Evolutionary conservation across 1,284 basidiomycete species (phyloP).

Genomic region (Ustilago hordei): DNA sequence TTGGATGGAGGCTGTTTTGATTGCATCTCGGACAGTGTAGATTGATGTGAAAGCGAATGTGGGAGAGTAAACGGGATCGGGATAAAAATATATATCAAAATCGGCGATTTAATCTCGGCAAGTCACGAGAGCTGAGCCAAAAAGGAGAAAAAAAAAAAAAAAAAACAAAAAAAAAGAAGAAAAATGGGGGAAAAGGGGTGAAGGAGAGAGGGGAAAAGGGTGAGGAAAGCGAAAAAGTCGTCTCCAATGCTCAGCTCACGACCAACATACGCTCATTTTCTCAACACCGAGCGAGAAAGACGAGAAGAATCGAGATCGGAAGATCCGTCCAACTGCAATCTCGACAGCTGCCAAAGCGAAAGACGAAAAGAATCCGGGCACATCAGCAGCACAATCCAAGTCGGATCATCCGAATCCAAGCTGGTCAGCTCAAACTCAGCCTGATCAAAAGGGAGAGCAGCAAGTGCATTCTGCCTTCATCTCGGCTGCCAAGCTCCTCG

Average conservation of each 20-base stretch:
- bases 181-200: neutral
- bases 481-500: constrained; percentile 5
- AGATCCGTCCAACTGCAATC: constrained; percentile 11
- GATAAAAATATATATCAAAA: neutral
- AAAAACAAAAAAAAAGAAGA: neutral
- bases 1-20: too few relatives aligned
- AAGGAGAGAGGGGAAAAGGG: neutral
- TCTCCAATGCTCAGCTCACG: constrained; percentile 10
- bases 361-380: neutral
- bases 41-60: neutral
- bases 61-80: neutral
- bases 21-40: neutral
- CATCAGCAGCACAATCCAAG: neutral
- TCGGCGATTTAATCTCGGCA: constrained; percentile 18
- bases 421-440: neutral
- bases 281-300: constrained; percentile 4
- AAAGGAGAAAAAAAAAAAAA: neutral
- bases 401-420: constrained; percentile 11
- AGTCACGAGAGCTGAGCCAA: constrained; percentile 27
- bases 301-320: constrained; percentile 20
- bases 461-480: constrained; percentile 13
- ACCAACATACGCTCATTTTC: constrained; percentile 7
- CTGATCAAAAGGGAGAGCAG: neutral
- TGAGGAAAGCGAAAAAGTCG: neutral
- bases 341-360: constrained; percentile 12